Conservation (phyloP, 2,329 filamentous ascomycete species). For the Fusarium lateritium region DNA sequence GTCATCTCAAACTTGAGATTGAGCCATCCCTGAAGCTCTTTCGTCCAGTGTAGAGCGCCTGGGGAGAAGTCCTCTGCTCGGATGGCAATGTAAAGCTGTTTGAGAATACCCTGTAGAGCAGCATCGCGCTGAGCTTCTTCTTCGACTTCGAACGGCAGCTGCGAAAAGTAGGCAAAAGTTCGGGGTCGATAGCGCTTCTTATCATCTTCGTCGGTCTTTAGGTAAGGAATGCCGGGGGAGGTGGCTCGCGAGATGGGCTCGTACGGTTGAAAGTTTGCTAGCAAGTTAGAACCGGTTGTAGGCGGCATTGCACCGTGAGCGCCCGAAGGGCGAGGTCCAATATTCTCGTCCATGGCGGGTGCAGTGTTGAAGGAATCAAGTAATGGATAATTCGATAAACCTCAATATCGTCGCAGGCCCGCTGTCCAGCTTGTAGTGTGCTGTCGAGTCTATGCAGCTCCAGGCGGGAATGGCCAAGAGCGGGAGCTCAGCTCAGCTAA, state of each 20-base stretch:
- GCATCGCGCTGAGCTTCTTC: constrained; percentile 82
- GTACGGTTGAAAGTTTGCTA: constrained; percentile 61
- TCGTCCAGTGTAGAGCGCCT: constrained; percentile 95
- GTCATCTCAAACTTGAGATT: constrained; percentile 98
- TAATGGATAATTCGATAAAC: constrained; percentile 8
- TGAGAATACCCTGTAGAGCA: constrained; percentile 88
- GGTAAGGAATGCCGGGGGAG: constrained; percentile 79
- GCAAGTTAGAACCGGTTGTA: constrained; percentile 52
- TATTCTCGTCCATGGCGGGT: constrained; percentile 58
- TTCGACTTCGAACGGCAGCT: constrained; percentile 91
- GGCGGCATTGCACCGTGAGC: constrained; percentile 52
- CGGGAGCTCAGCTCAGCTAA: constrained; percentile 40
- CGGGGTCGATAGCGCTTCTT: constrained; percentile 83
- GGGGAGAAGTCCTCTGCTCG: constrained; percentile 94
- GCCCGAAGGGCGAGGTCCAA: constrained; percentile 53
- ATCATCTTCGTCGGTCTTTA: constrained; percentile 65
- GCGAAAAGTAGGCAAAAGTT: constrained; percentile 92
- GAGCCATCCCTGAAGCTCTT: constrained; percentile 95
- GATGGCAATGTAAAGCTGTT: constrained; percentile 92
- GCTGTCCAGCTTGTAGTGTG: constrained; percentile 22
- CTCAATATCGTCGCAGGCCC: constrained; percentile 31
- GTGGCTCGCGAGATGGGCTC: constrained; percentile 88
- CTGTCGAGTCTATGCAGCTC: constrained; percentile 32
- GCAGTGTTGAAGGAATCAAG: constrained; percentile 1
- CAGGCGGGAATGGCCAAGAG: constrained; percentile 35